Percentiles rank a stretch among this genome's conserved stretches.
Conservation (phyloP, 371 early-diverging fungal genomes). For the Rhizopus sp. region DNA sequence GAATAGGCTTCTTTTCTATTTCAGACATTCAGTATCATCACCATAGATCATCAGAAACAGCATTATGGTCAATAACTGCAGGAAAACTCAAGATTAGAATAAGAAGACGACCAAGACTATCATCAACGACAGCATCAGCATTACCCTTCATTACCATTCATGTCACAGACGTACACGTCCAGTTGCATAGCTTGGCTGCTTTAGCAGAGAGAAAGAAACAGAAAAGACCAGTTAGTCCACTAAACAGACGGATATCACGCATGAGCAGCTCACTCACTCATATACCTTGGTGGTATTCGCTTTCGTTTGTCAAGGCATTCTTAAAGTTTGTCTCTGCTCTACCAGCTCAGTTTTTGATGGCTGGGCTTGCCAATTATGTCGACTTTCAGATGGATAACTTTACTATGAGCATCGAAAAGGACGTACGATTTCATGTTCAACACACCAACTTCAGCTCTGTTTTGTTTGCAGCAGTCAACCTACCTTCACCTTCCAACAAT, state of each 20-base stretch:
- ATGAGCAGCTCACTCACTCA: slow-evolving; percentile 32
- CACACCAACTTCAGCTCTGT: slow-evolving; percentile 36
- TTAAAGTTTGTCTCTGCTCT: slow-evolving; percentile 45
- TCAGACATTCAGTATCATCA: slow-evolving; percentile 42
- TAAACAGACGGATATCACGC: slow-evolving; percentile 33
- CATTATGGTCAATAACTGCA: slow-evolving; percentile 31
- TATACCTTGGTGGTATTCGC: slow-evolving; percentile 53
- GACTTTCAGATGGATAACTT: slow-evolving; percentile 37
- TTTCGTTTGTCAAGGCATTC: slow-evolving; percentile 44
- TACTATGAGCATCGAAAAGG: slow-evolving; percentile 21
- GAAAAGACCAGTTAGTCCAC: slow-evolving; percentile 8
- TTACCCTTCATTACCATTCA: slow-evolving; percentile 43
- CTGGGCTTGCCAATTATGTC: slow-evolving; percentile 53
- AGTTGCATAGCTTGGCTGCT: slow-evolving; percentile 26
- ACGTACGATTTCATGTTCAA: slow-evolving; percentile 22
- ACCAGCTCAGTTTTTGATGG: slow-evolving; percentile 52
- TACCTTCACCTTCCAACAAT: slow-evolving; percentile 8
- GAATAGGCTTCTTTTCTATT: slow-evolving; percentile 49
- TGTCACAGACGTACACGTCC: slow-evolving; percentile 27
- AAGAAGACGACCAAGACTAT: slow-evolving; percentile 18
- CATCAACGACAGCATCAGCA: slow-evolving; percentile 22
- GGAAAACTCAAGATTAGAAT: slow-evolving; percentile 48
- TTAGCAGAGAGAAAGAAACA: slow-evolving; percentile 10
- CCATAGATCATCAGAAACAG: slow-evolving; percentile 15
- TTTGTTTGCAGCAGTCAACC: slow-evolving; percentile 34